A percentile compares a stretch with the other conserved stretches of the same genome.
Evolutionary conservation across 805 yeast genomes (phyloP).

Genomic region (Candida oleophila): DNA sequence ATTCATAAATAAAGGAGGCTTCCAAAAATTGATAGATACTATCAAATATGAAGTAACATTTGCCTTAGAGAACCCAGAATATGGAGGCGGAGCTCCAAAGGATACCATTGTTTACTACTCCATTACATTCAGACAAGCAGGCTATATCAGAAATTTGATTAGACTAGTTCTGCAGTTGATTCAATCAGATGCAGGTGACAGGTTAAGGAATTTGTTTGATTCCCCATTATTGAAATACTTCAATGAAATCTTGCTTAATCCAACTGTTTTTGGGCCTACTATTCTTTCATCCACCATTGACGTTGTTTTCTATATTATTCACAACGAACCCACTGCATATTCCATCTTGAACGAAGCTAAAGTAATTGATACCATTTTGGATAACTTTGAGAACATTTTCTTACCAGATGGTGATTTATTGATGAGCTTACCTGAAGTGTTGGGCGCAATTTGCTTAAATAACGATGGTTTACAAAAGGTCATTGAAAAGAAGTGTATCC

Average conservation of each 20-base stretch:
- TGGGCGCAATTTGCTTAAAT: constrained; percentile 82
- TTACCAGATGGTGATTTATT: constrained; percentile 59
- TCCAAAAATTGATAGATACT: constrained; percentile 56
- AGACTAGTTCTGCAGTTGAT: constrained; percentile 64
- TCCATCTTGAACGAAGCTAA: constrained; percentile 76
- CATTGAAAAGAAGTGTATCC: constrained; percentile 35
- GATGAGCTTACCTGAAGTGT: constrained; percentile 63
- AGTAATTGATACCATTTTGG: constrained; percentile 63
- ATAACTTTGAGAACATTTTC: constrained; percentile 54
- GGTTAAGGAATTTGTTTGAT: constrained; percentile 82
- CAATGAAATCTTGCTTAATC: constrained; percentile 55
- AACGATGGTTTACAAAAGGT: constrained; percentile 66
- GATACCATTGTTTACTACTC: constrained; percentile 49
- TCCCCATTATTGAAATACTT: constrained; percentile 69
- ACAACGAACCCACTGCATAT: constrained; percentile 89
- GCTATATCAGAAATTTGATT: constrained; percentile 47
- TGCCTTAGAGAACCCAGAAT: constrained; percentile 58
- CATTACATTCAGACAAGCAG: constrained; percentile 60
- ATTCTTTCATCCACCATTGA: constrained; percentile 61
- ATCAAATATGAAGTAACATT: constrained; percentile 63
- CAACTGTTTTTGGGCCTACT: constrained; percentile 64
- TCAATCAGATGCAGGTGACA: constrained; percentile 76
- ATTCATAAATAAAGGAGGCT: constrained; percentile 68
- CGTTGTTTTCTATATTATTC: constrained; percentile 68
- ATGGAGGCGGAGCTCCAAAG: constrained; percentile 57